These are phyloP conservation scores for Eucalyptus grandis DNA, from an alignment of 345 rosid species.

Conservation along the genomic window DNA sequence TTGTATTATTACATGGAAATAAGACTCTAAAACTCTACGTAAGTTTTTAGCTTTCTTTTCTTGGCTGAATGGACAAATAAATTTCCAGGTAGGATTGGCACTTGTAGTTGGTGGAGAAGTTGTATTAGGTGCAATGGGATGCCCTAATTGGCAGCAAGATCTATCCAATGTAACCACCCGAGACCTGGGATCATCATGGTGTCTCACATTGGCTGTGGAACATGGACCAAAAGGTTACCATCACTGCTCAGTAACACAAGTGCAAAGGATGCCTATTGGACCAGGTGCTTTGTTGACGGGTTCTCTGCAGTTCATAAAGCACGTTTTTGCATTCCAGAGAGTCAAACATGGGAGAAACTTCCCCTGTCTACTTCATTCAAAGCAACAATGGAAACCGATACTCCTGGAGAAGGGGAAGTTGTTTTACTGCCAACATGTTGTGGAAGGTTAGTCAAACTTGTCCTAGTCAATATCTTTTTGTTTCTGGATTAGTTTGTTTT, in stretches of 20 bases:
- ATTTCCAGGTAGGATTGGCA: constrained; percentile 77
- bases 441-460: constrained; percentile 52
- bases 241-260: constrained; percentile 3
- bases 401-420: constrained; percentile 27
- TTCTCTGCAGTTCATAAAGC: constrained; percentile 32
- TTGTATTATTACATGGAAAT: neutral
- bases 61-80: neutral
- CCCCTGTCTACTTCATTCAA: constrained; percentile 41
- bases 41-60: neutral
- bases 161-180: constrained; percentile 4
- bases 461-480: neutral
- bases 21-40: neutral
- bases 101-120: constrained; percentile 80
- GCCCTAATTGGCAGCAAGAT: constrained; percentile 71
- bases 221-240: constrained; percentile 48
- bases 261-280: constrained; percentile 39
- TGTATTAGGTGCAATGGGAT: constrained; percentile 77
- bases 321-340: constrained; percentile 63
- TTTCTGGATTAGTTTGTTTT: neutral
- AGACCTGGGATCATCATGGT: constrained; percentile 55
- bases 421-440: constrained; percentile 50
- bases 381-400: constrained; percentile 26
- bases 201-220: constrained; percentile 72
- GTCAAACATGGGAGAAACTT: constrained; percentile 69
- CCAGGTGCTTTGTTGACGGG: constrained; percentile 57